These are phyloP conservation scores for Ascobolus immersus DNA, from an alignment of 495 filamentous ascomycete species.

Conservation along the genomic window DNA sequence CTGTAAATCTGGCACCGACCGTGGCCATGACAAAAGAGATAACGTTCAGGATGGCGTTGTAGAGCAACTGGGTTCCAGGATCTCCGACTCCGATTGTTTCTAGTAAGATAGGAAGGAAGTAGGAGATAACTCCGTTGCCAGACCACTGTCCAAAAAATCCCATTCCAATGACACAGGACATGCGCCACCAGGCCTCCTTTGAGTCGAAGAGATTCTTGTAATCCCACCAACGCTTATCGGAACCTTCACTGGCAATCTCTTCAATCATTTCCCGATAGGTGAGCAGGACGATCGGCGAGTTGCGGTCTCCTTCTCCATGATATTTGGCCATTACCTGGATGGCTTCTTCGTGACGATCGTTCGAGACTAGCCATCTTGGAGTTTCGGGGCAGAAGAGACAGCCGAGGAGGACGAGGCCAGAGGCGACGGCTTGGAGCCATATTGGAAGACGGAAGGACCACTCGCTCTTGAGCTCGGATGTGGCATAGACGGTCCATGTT, in stretches of 20 bases:
- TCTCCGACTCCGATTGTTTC: conserved; percentile 26
- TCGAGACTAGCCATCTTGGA: conserved; percentile 19
- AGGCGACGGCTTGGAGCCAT: conserved; percentile 29
- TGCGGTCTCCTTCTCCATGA: conserved; percentile 29
- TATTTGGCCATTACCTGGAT: conserved; percentile 31
- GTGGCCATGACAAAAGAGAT: conserved; percentile 42
- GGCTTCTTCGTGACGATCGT: conserved; percentile 29
- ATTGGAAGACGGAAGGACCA: conserved; percentile 32
- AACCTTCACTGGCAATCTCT: conserved; percentile 28
- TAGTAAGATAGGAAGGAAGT: conserved; percentile 30
- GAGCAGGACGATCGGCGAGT: conserved; percentile 31
- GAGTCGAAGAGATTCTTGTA: conserved; percentile 34
- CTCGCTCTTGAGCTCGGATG: conserved; percentile 9
- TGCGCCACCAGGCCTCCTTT: conserved; percentile 24
- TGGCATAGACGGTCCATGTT: conserved; percentile 15
- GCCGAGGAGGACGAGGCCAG: conserved; percentile 15
- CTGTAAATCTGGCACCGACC: conserved; percentile 38
- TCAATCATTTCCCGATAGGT: conserved; percentile 35
- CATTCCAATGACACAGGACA: conserved; percentile 25
- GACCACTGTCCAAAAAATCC: conserved; percentile 36
- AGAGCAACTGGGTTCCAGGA: conserved; percentile 22
- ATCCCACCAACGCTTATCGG: conserved; percentile 48
- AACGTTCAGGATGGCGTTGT: conserved; percentile 36
- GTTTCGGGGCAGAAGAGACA: conserved; percentile 15
- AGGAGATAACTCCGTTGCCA: conserved; percentile 32